Evolutionary conservation across 805 yeast genomes (phyloP), one percentile per base, ranked within the genome.

Genomic region (Starmerella powellii): DNA sequence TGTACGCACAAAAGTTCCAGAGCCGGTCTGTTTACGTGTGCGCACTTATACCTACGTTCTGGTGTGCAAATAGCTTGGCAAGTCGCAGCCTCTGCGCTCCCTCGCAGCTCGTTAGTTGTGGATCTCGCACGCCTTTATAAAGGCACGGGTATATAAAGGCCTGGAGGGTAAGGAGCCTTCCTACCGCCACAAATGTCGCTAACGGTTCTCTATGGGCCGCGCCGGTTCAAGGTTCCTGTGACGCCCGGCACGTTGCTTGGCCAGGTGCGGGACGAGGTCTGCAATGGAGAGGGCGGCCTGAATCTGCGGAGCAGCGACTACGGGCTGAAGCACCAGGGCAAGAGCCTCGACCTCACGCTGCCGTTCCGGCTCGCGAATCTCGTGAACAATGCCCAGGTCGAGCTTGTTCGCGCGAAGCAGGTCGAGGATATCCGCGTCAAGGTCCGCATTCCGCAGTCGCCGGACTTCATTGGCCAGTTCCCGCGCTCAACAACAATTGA

Each of bases 361-460:
- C 52, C 55, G 4, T 37, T 43, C 21, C 47, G 57, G 27, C 41
- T 50, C 27, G 39, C 54, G 10, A 45, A 41, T 32, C 46, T 52
- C 16, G 53, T 50, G 8, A 44, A 42, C 47, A 50, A 52, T 27
- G 55, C 56, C 1, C 38, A 40, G 24, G 17, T 53, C 19, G 48
- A 47, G 8, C 46, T 53, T 18, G 40, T 39, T 11, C 5, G 16
- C 16, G 26, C 31, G 8, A 12, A 27, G 5, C 23, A 17, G 12
- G 33, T 41, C 17, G 23, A 32, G 8, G 15, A 30, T 13, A 31
- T 49, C 8, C 46, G 56, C 15, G 43, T 53, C 15, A 53, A 53
- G 20, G 30, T 53, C 21, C 42, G 51, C 27, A 37, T 41, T 1
- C 44, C 50, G 3, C 37, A 31, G 11, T 41, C 42, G 15, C 18